phyloP scores from a whole-genome alignment of 2,329 filamentous ascomycete genomes.

The Fusarium sp. region DNA sequence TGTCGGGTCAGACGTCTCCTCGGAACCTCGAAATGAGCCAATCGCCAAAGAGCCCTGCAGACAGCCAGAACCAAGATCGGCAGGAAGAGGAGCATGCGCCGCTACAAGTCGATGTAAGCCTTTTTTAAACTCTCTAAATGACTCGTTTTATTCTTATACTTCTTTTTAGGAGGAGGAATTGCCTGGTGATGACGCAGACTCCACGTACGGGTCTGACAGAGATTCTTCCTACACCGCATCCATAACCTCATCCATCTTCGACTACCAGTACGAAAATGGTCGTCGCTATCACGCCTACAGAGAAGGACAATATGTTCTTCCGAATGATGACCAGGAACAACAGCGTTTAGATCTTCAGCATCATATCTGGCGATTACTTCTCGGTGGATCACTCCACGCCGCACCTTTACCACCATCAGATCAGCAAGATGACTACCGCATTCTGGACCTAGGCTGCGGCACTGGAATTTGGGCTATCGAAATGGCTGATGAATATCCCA shows the following conservation, averaged over 20 bases:
- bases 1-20: constrained; percentile 9
- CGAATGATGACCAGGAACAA: constrained; percentile 52
- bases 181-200: constrained; percentile 48
- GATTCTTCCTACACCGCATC: constrained; percentile 50
- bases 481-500: constrained; percentile 62
- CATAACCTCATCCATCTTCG: constrained; percentile 57
- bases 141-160: not conserved
- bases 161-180: constrained; percentile 33
- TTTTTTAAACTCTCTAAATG: not conserved
- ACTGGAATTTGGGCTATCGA: constrained; percentile 72
- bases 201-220: constrained; percentile 51
- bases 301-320: constrained; percentile 46
- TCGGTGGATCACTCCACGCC: constrained; percentile 39
- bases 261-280: constrained; percentile 54
- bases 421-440: constrained; percentile 48
- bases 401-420: constrained; percentile 47
- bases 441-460: constrained; percentile 70
- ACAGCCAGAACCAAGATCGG: not conserved
- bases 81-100: constrained; percentile 16
- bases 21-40: not conserved
- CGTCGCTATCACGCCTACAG: constrained; percentile 52
- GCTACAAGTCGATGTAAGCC: constrained; percentile 35
- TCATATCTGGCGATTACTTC: constrained; percentile 48
- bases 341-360: constrained; percentile 55
- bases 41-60: not conserved